These are phyloP conservation scores for Peziza echinospora DNA, from an alignment of 495 filamentous ascomycete species.

Conservation along the genomic window DNA sequence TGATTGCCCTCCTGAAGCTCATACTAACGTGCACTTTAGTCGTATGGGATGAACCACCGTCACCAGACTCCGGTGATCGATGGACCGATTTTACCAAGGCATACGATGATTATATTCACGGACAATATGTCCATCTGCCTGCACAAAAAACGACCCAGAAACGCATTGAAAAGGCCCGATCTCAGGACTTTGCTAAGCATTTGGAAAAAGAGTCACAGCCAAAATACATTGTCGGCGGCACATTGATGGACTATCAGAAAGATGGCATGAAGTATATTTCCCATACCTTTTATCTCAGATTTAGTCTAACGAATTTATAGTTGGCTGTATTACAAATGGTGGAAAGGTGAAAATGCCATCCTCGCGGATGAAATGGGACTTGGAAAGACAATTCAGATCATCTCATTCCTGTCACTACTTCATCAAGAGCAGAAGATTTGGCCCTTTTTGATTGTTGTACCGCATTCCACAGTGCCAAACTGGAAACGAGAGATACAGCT, in stretches of 20 bases:
- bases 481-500: conserved; percentile 93
- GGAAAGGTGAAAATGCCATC: conserved; percentile 62
- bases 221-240: conserved; percentile 44
- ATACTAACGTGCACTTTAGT: conserved; percentile 14
- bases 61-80: conserved; percentile 37
- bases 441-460: conserved; percentile 84
- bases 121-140: conserved; percentile 43
- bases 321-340: conserved; percentile 89
- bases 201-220: conserved; percentile 57
- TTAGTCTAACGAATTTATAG: conserved; percentile 5
- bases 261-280: conserved; percentile 51
- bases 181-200: conserved; percentile 38
- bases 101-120: conserved; percentile 63
- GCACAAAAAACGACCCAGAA: conserved; percentile 32
- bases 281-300: background rate
- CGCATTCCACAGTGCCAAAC: conserved; percentile 85
- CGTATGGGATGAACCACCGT: conserved; percentile 72
- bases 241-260: conserved; percentile 82
- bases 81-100: conserved; percentile 69
- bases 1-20: no score
- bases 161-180: conserved; percentile 39
- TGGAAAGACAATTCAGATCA: conserved; percentile 92
- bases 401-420: conserved; percentile 59
- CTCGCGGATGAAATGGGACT: conserved; percentile 98
- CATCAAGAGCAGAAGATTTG: conserved; percentile 60